phyloP scores from a whole-genome alignment of 768 basidiomycete genomes.

The Strobilomyces echinocephalus region DNA sequence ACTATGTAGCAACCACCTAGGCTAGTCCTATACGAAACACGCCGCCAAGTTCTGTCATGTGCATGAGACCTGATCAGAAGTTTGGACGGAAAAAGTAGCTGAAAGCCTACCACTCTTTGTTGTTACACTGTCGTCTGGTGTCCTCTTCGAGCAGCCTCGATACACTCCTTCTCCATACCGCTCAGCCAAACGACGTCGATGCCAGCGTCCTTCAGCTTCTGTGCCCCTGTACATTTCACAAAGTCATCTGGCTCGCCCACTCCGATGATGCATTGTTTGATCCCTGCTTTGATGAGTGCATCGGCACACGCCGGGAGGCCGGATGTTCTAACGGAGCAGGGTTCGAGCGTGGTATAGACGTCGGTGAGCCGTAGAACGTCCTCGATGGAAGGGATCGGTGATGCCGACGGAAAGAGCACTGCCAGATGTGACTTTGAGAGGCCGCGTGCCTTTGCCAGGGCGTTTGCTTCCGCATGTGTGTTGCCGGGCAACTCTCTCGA shows the following conservation, averaged over 20 bases:
- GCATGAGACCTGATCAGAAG: not conserved
- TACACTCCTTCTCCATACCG: constrained; percentile 74
- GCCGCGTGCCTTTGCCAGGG: constrained; percentile 63
- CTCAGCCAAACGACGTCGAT: constrained; percentile 72
- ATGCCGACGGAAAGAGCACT: constrained; percentile 37
- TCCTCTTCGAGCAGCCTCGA: constrained; percentile 70
- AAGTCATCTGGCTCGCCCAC: constrained; percentile 92
- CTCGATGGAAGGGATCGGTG: constrained; percentile 31
- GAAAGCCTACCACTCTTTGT: constrained; percentile 4
- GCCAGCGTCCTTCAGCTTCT: constrained; percentile 62
- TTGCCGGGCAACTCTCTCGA: constrained; percentile 91
- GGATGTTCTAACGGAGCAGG: constrained; percentile 86
- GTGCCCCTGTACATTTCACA: constrained; percentile 86
- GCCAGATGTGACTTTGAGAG: constrained; percentile 43
- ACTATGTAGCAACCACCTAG: too few species aligned
- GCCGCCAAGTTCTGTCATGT: too few species aligned
- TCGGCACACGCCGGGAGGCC: constrained; percentile 84
- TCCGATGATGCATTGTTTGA: constrained; percentile 81
- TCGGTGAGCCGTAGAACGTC: constrained; percentile 56
- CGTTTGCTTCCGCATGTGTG: constrained; percentile 96
- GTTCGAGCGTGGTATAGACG: constrained; percentile 95
- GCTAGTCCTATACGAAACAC: too few species aligned
- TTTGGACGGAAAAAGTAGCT: not conserved
- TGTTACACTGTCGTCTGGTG: constrained; percentile 22
- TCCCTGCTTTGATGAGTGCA: constrained; percentile 65